Base-by-base conservation (phyloP, 2,329 filamentous ascomycete species). In the Myrmaecium sp. region DNA sequence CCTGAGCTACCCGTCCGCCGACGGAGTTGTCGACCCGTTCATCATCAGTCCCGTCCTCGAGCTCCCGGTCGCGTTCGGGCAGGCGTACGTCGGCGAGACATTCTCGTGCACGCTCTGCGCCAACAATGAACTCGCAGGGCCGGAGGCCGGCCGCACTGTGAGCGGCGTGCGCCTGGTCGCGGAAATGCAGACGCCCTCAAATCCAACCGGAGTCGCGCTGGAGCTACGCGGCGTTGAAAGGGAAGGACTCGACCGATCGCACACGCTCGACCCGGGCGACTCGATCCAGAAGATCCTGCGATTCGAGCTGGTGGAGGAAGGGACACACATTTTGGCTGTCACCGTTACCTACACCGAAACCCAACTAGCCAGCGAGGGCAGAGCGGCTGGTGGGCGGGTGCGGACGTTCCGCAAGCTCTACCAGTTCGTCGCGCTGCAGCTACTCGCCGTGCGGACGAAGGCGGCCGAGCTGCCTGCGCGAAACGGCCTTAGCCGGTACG, bases 291-390 rank as follows among this genome's bases (percentile, higher is more conserved):
- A 69, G 34, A 75, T 92, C 14, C 67, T 95, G 6, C 66, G 69
- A 19, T 91, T 92, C 46, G 80, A 92, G 42, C 64, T 98, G 18
- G 89, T 84, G 42, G 86, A 95, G 46, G 84, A 94, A 47, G 89
- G 89, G 0, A 84, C 80, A 40, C 84, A 98, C 51, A 81, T 94
- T 8, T 64, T 98, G 5, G 82, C 81, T 5, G 84, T 95, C 33
- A 94, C 82, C 28, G 79, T 95, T 32, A 86, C 77, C 37, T 95
- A 95, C 54, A 91, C 83, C 29, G 86, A 95, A 53, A 83, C 79
- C 0, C 67, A 66, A n/a, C 60, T 77, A 39, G 34, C 42, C 5
- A 42, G 44, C 17, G 49, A 47, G 27, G 49, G 43, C 16, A 57
- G 35, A 34, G 61, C 62, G 13, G 62, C 60, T 2, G 60, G 61